Evolutionary conservation across 139 green algal genomes (phyloP), one percentile per base, ranked within the genome.

Genomic region (Pycnococcus provasolii): DNA sequence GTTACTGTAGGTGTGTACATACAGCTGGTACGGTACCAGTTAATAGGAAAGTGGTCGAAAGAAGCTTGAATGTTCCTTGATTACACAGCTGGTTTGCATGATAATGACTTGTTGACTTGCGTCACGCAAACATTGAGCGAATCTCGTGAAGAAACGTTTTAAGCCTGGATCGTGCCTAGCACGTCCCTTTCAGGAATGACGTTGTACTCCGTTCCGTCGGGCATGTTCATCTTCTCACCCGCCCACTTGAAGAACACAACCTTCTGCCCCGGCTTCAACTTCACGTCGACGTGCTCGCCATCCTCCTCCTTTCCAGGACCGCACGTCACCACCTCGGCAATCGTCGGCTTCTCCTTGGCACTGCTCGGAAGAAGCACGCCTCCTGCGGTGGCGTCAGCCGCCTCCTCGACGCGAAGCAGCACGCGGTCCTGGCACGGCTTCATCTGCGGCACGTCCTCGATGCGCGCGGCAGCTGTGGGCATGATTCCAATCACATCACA

Each of bases 181-280:
- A 96, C 84, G 75, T 97, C 91, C 48, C 80, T 79, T 71, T 91
- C 86, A 60, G 89, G 81, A 55, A 97, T 60, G 53, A 95, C 86
- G 41, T 92, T 79, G 68, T 83, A 97, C 77, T 89, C 84, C 9
- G 78, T 74, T 6, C 90, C 90, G 6, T 70, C 64, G 8, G 83
- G 81, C 0, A 86, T 94, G 73, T 94, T 81, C 87, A 97, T 94
- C 63, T 79, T 72, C 66, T 96, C 90, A 37, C 91, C 91, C 1
- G 89, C 89, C 44, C 88, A 95, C 78, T 94, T 94, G 82, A 95
- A 95, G 76, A 86, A 89, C 46, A 96, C 66, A n/a, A 96, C 80
- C 45, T 70, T 68, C 44, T 87, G 76, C 26, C 84, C 84, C 58
- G 60, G 80, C 73, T 50, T 85, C 58, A 73, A 58, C 68, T 86